Percentiles rank a stretch among this genome's conserved stretches.
These are phyloP conservation scores for Colletotrichum acutatum DNA, from an alignment of 2,329 filamentous ascomycete genomes.

Conservation along the genomic window DNA sequence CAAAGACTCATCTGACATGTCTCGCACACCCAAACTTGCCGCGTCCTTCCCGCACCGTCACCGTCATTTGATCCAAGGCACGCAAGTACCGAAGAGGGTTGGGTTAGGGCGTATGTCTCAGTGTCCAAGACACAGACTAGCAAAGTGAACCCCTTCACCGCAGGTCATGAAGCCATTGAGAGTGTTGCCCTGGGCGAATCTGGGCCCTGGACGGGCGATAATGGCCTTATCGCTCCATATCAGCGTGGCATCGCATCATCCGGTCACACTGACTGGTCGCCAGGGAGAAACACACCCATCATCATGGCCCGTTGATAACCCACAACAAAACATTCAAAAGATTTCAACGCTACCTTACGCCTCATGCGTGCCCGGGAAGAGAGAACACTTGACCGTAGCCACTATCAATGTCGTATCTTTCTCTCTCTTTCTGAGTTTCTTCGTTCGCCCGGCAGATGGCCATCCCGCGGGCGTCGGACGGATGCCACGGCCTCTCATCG, in stretches of 20 bases:
- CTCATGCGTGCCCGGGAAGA: neutral
- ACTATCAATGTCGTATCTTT: neutral
- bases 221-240: conserved; percentile 8
- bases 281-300: neutral
- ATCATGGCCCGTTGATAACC: conserved; percentile 3
- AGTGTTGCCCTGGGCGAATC: neutral
- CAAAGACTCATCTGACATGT: conserved; percentile 25
- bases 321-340: neutral
- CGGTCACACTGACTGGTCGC: neutral
- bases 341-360: neutral
- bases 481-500: conserved; percentile 17
- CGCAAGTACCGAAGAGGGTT: conserved; percentile 5
- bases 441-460: conserved; percentile 20
- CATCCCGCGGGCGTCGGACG: conserved; percentile 22
- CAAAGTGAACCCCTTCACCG: conserved; percentile 23
- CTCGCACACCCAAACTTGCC: conserved; percentile 26
- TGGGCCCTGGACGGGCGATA: neutral
- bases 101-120: conserved; percentile 29
- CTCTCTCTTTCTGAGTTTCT: neutral
- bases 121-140: conserved; percentile 16
- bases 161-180: conserved; percentile 25
- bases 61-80: conserved; percentile 32
- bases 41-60: conserved; percentile 26
- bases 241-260: neutral
- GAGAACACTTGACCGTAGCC: neutral